A percentile compares a stretch with the other conserved stretches of the same genome.
Evolutionary conservation across 2,329 filamentous ascomycete species (phyloP).

Genomic region (Ophiostoma ulmi): DNA sequence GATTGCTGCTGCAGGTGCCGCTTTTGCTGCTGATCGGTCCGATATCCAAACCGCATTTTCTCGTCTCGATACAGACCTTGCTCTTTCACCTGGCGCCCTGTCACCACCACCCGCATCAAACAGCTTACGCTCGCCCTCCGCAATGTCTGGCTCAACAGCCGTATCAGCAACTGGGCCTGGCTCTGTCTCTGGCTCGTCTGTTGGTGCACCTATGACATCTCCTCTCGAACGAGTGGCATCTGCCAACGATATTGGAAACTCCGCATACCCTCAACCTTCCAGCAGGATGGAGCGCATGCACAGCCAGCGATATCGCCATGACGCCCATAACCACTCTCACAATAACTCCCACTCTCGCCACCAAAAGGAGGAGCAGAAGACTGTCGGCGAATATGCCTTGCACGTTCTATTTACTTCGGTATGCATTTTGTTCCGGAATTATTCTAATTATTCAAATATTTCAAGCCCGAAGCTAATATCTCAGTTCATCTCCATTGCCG

Average conservation of each 20-base stretch:
- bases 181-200: slow-evolving; percentile 22
- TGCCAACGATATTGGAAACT: slow-evolving; percentile 29
- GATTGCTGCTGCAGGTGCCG: slow-evolving; percentile 63
- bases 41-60: slow-evolving; percentile 45
- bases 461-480: not conserved
- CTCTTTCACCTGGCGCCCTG: slow-evolving; percentile 29
- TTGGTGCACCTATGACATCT: slow-evolving; percentile 41
- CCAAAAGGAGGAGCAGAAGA: slow-evolving; percentile 68
- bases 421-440: slow-evolving; percentile 33
- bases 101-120: slow-evolving; percentile 16
- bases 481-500: slow-evolving; percentile 86
- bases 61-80: slow-evolving; percentile 44
- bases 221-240: slow-evolving; percentile 37
- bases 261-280: slow-evolving; percentile 42
- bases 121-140: slow-evolving; percentile 41
- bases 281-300: slow-evolving; percentile 57
- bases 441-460: not conserved
- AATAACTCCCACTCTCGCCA: slow-evolving; percentile 71
- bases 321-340: slow-evolving; percentile 66
- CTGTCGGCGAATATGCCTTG: slow-evolving; percentile 94
- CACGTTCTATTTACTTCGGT: slow-evolving; percentile 94
- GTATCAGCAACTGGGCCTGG: not conserved
- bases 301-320: slow-evolving; percentile 61
- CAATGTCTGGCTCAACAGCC: slow-evolving; percentile 43
- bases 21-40: slow-evolving; percentile 46